A percentile compares a stretch with the other conserved stretches of the same genome.
Evolutionary conservation across 257 asterid genomes (phyloP).

Genomic region (Jacaranda copaia): DNA sequence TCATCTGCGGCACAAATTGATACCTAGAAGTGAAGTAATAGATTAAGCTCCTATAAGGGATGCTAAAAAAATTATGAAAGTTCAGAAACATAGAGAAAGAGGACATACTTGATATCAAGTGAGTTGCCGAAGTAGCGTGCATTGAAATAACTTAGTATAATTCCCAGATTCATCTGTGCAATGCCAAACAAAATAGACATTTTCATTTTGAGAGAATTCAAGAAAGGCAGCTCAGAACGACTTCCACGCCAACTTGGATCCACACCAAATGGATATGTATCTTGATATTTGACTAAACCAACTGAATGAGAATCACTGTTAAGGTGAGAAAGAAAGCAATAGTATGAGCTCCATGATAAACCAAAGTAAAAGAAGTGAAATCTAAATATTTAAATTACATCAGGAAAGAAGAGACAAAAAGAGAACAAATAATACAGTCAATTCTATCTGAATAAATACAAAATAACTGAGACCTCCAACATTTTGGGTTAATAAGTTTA

Average conservation of each 20-base stretch:
- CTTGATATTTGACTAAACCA: conserved; percentile 74
- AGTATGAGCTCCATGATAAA: conserved; percentile 25
- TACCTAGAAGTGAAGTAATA: conserved; percentile 58
- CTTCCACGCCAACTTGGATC: conserved; percentile 99
- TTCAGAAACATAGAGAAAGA: conserved; percentile 28
- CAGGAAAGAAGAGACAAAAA: neutral
- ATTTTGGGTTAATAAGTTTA: conserved; percentile 12
- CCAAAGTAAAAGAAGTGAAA: conserved; percentile 19
- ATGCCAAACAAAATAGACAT: conserved; percentile 91
- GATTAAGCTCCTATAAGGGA: conserved; percentile 36
- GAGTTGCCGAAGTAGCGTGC: conserved; percentile 74
- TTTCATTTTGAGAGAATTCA: conserved; percentile 95
- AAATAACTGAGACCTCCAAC: conserved; percentile 6
- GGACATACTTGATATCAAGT: conserved; percentile 72
- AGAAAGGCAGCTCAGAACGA: conserved; percentile 93
- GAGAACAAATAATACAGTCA: conserved; percentile 10
- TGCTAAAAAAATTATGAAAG: conserved; percentile 12
- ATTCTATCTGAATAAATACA: conserved; percentile 13
- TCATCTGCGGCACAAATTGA: conserved; percentile 91
- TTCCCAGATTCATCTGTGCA: conserved; percentile 93
- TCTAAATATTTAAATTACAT: conserved; percentile 22
- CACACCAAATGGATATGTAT: conserved; percentile 92
- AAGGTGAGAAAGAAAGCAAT: conserved; percentile 36
- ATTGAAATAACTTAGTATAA: conserved; percentile 80
- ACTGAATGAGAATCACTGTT: conserved; percentile 71